phyloP scores from a whole-genome alignment of 257 asterid species.

The Solanum pimpinellifolium region DNA sequence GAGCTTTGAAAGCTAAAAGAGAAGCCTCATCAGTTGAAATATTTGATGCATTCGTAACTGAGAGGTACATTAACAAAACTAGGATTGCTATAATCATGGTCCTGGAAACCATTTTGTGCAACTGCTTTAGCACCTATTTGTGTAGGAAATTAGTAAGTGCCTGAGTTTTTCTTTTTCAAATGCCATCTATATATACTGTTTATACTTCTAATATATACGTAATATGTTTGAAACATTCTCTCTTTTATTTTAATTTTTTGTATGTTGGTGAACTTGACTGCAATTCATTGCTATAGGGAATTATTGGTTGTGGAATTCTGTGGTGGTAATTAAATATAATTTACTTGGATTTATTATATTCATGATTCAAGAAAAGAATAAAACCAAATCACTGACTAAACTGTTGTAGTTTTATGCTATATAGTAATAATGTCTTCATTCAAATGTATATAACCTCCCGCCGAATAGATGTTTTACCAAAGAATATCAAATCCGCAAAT shows the following conservation, averaged over 20 bases:
- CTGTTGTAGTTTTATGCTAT: not conserved
- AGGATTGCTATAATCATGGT: not conserved
- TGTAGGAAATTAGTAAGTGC: not conserved
- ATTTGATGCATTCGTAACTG: not conserved
- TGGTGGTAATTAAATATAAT: not conserved
- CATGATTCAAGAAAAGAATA: not conserved
- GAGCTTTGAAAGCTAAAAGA: constrained; percentile 2
- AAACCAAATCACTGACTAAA: not conserved
- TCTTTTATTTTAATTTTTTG: too few species aligned
- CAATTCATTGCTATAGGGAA: not conserved
- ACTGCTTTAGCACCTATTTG: not conserved
- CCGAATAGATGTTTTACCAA: not conserved
- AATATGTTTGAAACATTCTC: not conserved
- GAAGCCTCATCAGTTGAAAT: constrained; percentile 1
- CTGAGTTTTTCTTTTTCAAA: not conserved
- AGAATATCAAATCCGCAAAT: not conserved
- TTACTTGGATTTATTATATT: not conserved
- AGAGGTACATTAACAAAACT: not conserved
- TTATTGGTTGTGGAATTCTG: not conserved
- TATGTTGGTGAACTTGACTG: not conserved
- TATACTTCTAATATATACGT: not conserved
- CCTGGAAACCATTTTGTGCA: not conserved
- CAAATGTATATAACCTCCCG: too few species aligned
- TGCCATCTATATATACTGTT: not conserved
- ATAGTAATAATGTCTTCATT: not conserved